Evolutionary conservation across 176 grass and related monocot genomes (phyloP), one percentile per base, ranked within the genome.

Genomic region (Otatea glauca): DNA sequence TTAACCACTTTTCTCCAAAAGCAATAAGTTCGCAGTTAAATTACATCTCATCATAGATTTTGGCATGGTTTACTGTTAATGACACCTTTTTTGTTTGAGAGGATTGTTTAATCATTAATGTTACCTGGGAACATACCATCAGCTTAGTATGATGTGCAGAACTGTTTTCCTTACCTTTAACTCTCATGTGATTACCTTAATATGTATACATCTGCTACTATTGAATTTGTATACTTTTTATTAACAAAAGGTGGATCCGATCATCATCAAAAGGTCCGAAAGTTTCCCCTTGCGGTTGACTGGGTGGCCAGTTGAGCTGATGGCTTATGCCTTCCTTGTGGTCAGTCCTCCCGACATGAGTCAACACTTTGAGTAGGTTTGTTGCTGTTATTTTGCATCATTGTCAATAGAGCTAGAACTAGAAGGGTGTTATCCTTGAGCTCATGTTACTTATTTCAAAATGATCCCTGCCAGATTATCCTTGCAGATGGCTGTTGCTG

Each of bases 221-320:
- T 82, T 9, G 15, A 47, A 68, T 51, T 67, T 67, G 23, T 75
- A 51, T 61, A 39, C 5, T 74, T 82, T 5, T 24, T 49, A 81
- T 77, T 83, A 64, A 74, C 75, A 68, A 86, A 80, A 75, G 3
- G 78, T 84, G 82, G 65, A 77, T 44, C 25, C 84, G 81, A 65
- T 74, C 37, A 71, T 72, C 37, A 74, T 93, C 75, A 63, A 54
- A 74, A 95, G 96, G 55, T 90, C 74, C 70, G 89, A 95, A 86
- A 92, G 89, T 79, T 98, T 94, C 77, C 96, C 96, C 34, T 89
- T 98, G 91, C 86, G 91, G 76, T 86, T 98, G 29, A 95, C 91
- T 59, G 96, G 96, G 13, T 98, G 93, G 96, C 89, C 96, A 70
- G 83, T 98, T 90, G 96, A 98, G 84, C 88, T 98, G 77, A 95